These are phyloP conservation scores for Ogataea methylovora DNA, from an alignment of 805 yeast genomes.

Conservation along the genomic window DNA sequence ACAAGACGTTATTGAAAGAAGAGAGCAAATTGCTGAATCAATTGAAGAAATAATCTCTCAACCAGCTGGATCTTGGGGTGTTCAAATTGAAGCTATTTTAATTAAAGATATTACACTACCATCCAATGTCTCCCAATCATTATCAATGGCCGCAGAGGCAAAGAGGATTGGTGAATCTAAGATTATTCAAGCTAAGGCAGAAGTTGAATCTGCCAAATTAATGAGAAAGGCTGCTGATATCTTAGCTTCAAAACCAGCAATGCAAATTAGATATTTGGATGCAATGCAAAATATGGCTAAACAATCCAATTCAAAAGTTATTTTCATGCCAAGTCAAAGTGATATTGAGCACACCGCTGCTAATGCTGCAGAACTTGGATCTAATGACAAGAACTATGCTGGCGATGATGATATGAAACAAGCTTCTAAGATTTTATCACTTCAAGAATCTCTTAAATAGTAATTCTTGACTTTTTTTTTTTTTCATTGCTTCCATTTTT, in stretches of 20 bases:
- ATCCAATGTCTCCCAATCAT: slow-evolving; percentile 45
- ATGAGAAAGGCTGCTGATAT: slow-evolving; percentile 78
- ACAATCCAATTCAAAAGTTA: slow-evolving; percentile 55
- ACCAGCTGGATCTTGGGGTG: slow-evolving; percentile 68
- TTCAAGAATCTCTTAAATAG: too few species aligned
- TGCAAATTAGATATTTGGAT: slow-evolving; percentile 72
- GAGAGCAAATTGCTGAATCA: slow-evolving; percentile 63
- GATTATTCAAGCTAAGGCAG: slow-evolving; percentile 68
- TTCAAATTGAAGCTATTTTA: slow-evolving; percentile 55
- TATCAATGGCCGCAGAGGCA: slow-evolving; percentile 71
- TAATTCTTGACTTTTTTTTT: too few species aligned
- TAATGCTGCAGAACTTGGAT: too few species aligned
- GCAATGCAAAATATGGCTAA: slow-evolving; percentile 74
- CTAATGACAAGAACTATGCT: too few species aligned
- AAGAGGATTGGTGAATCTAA: slow-evolving; percentile 70
- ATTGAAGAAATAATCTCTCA: slow-evolving; percentile 54
- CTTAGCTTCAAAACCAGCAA: slow-evolving; percentile 65
- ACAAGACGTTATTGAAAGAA: slow-evolving; percentile 66
- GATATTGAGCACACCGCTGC: slow-evolving; percentile 27
- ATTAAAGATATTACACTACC: slow-evolving; percentile 60
- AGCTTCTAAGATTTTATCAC: too few species aligned
- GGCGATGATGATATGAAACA: too few species aligned
- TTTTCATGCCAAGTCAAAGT: slow-evolving; percentile 56
- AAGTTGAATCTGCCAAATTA: slow-evolving; percentile 66
- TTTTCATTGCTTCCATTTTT: too few species aligned